phyloP scores from a whole-genome alignment of 2,329 filamentous ascomycete species.

The Penicillium polonicum region DNA sequence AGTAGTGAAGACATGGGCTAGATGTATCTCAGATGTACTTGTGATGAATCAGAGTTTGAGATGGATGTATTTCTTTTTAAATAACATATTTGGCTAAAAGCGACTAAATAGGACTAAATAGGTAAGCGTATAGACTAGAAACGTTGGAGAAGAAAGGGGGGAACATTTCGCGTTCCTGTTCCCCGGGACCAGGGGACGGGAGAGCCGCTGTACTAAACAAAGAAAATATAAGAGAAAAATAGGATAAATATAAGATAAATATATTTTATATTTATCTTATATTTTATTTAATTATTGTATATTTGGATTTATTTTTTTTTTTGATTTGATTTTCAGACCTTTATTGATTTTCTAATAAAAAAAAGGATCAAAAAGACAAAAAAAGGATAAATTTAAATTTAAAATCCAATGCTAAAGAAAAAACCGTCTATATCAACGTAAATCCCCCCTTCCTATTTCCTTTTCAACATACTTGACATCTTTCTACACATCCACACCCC shows the following conservation, averaged over 20 bases:
- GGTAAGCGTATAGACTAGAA: constrained; percentile 3
- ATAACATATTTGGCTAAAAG: neutral
- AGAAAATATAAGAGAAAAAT: constrained; percentile 9
- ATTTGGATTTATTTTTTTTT: constrained; percentile 6
- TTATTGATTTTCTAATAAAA: constrained; percentile 3
- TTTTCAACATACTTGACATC: constrained; percentile 17
- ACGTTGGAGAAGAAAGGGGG: constrained; percentile 31
- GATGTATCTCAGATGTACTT: constrained; percentile 21
- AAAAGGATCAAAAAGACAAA: neutral
- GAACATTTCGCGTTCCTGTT: constrained; percentile 29
- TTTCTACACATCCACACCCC: constrained; percentile 13
- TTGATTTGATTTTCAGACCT: neutral
- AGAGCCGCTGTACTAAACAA: constrained; percentile 35
- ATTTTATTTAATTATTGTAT: neutral
- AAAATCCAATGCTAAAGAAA: constrained; percentile 11
- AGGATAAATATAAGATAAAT: neutral
- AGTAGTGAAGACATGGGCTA: neutral
- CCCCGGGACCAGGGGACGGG: constrained; percentile 34
- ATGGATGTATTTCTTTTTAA: neutral
- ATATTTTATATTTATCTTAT: neutral
- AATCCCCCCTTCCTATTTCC: constrained; percentile 19
- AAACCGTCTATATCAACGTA: constrained; percentile 34
- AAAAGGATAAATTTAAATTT: neutral
- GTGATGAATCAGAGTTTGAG: constrained; percentile 21
- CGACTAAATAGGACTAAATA: neutral